Evolutionary conservation across 2,329 filamentous ascomycete species (phyloP), one percentile per base, ranked within the genome.

Genomic region (Talaromyces sp.): DNA sequence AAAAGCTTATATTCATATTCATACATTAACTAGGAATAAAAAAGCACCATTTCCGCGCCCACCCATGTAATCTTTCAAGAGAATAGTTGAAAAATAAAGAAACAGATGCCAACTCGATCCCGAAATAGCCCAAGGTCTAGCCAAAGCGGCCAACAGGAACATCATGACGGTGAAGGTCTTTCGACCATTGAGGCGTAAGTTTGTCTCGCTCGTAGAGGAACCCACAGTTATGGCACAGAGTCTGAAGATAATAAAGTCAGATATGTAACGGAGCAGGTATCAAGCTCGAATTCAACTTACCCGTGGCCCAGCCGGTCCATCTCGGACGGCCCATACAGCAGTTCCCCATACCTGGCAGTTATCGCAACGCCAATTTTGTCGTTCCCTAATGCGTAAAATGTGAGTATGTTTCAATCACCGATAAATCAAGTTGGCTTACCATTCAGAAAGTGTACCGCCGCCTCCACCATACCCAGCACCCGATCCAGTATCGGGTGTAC

Each of bases 141-240:
- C 43, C 51, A 47, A 58, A 71, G 55, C 74, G 67, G 44, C 69
- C 67, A 44, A 75, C 56, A 17, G 74, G 72, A 30, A 74, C 55
- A 46, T 76, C 73, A 54, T 75, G 70, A 49, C 71, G 70, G 67
- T 91, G 90, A 42, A 93, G 78, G 55, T 86, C 83, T 67, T 86
- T 86, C 3, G 85, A 86, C 86, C 87, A 91, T 24, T 86, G 84
- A 8, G 93, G 92, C 0, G 96, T 80, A 60, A 87, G 86, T 73
- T 90, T 88, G 72, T 95, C 90, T 49, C 91, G 87, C 74, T 97
- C 93, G 70, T 89, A 97, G 17, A 93, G 76, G 63, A 92, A 87
- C 51, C 91, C 93, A 70, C 93, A 97, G 70, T 96, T 97, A 74
- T 92, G 89, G 77, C 93, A 97, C 3, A 97, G 84, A 27, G 90